Evolutionary conservation across 2,329 filamentous ascomycete genomes (phyloP), one percentile per base, ranked within the genome.

Genomic region (Alternaria longipes): DNA sequence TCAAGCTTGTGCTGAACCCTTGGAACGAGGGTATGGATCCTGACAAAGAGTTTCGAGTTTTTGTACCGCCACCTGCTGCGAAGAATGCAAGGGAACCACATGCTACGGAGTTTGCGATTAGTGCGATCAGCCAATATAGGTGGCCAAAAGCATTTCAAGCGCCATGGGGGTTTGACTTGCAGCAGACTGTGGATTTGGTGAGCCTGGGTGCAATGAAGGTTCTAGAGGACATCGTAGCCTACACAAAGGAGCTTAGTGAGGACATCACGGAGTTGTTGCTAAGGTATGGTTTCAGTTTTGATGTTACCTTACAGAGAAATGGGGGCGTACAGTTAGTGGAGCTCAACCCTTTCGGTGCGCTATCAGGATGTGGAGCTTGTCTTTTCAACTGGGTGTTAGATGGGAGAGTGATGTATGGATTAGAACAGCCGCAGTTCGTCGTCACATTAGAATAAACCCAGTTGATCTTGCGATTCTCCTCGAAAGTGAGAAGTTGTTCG

Each of bases 341-440:
- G 66, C 68, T 84, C 36, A 84, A 84, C 56, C 77, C 75, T 1
- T 84, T 84, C 65, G 82, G 82, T 0, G 78, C 75, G 2, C 73
- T 79, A 62, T 81, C 79, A 22, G 78, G 76, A 4, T 83, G 81
- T 69, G 81, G 83, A 8, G 80, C 78, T 26, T 84, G 80, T 63
- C 66, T 84, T 26, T 85, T 83, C 60, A 78, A 84, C 14, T 84
- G 81, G 82, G 65, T 81, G 0, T 71, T 64, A 8, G 79, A 84
- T 66, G 69, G 70, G 4, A 66, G 69, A 5, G 51, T 76, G 6
- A 59, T 84, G 40, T 81, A 83, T 62, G 78, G 79, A 7, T 2
- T 74, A 30, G 65, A 68, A n/a, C 51, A 52, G n/a, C 36, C 40
- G 9, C 6, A 59, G 20, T 62, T 38, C n/a, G 18, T 16, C 7